Evolutionary conservation across 306 rosid genomes (phyloP).

Genomic region (Vicia sativa): DNA sequence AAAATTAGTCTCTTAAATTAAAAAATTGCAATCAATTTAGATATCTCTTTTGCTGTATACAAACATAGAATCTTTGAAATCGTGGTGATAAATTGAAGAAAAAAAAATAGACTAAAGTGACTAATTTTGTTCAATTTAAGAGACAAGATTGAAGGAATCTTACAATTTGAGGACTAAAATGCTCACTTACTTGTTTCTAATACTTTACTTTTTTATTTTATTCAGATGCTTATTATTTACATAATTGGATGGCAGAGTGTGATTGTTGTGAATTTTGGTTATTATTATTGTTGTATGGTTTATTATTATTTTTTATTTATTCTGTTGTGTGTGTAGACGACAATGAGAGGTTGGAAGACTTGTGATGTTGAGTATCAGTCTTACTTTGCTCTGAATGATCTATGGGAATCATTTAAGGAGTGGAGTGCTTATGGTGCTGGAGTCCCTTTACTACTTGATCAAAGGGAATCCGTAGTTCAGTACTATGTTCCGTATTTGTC

Average conservation of each 20-base stretch:
- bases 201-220: neutral
- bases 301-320: slow-evolving; percentile 14
- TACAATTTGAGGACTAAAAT: too few species aligned
- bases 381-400: slow-evolving; percentile 77
- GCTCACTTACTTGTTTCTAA: too few species aligned
- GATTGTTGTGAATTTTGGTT: neutral
- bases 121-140: too few species aligned
- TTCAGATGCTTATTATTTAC: neutral
- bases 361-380: slow-evolving; percentile 83
- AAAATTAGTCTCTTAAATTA: too few species aligned
- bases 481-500: slow-evolving; percentile 93
- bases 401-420: slow-evolving; percentile 87
- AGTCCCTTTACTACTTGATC: slow-evolving; percentile 77
- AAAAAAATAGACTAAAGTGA: too few species aligned
- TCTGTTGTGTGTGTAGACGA: slow-evolving; percentile 56
- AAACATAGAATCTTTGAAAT: too few species aligned
- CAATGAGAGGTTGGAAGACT: slow-evolving; percentile 79
- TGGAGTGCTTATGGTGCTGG: slow-evolving; percentile 97
- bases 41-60: too few species aligned
- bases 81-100: too few species aligned
- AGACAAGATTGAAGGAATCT: too few species aligned
- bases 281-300: slow-evolving; percentile 1
- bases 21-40: too few species aligned
- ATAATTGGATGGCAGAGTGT: slow-evolving; percentile 1
- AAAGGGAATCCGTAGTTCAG: slow-evolving; percentile 74